Conservation (phyloP, 176 grass and related monocot species). For the Canna indica region DNA sequence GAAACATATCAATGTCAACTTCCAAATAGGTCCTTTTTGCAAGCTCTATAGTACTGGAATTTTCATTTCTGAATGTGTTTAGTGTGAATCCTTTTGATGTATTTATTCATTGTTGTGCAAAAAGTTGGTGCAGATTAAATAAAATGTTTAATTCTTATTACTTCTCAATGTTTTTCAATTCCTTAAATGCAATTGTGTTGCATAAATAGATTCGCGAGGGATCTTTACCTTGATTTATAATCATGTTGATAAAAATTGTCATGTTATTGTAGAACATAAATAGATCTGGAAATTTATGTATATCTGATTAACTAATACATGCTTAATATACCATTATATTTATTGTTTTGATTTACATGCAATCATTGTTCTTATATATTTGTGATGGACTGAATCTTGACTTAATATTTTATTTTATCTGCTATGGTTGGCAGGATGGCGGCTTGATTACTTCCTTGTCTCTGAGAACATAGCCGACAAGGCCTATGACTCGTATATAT, state of each 20-base stretch:
- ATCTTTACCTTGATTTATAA: slow-evolving; percentile 12
- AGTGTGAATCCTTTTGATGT: no score
- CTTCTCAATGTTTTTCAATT: no score
- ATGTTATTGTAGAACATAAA: not conserved
- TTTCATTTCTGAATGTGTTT: no score
- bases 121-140: no score
- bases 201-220: not conserved
- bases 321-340: not conserved
- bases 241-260: not conserved
- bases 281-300: not conserved
- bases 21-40: no score
- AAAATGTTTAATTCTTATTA: no score
- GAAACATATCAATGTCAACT: no score
- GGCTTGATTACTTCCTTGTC: slow-evolving; percentile 76
- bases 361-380: no score
- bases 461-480: slow-evolving; percentile 43
- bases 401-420: slow-evolving; percentile 3
- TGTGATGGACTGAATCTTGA: not conserved
- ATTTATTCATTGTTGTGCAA: no score
- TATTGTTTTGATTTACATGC: not conserved
- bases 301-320: no score
- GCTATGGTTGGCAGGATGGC: slow-evolving; percentile 48
- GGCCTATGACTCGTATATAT: slow-evolving; percentile 70
- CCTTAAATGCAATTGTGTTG: no score
- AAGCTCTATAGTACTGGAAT: no score